Evolutionary conservation across 192 early-diverging fungal genomes (phyloP), one percentile per base, ranked within the genome.

Genomic region (Gryganskiella cystojenkinii): DNA sequence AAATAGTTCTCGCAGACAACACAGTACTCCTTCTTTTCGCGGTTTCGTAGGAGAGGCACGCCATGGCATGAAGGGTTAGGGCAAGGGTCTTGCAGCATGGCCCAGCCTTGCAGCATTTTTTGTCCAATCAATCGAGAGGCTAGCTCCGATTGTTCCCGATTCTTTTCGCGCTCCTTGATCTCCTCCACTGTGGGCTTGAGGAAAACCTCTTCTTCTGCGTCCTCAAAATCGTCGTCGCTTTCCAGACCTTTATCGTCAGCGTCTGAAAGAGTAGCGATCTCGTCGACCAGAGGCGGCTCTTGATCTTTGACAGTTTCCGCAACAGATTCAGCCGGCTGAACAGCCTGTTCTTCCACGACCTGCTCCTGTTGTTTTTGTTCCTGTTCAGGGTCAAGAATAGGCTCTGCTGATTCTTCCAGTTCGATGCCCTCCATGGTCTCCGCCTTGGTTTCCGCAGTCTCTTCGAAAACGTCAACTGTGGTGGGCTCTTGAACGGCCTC

Each of bases 1-100:
- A 68, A 82, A 42, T 57, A 82, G 28, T 72, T 79, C 33, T 79
- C 64, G 45, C 81, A 82, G 20, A 79, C 61, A n/a, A 82, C 81
- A 57, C 81, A 79, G 40, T 70, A 82, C 71, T 74, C 76, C 43
- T 79, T 82, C 54, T 79, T 82, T 43, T 79, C 68, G 28, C 75
- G 65, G n/a, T 45, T 68, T 34, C 70, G 51, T 13, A 82, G 13
- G 37, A 82, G 44, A 24, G 75, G 81, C 4, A 82, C 87, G 10
- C 80, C 85, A 45, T 82, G 82, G 45, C 87, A 89, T 2, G 61
- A 59, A 9, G 57, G 56, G 28, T 76, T 87, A 11, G 84, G 85
- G 58, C 87, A 89, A n/a, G 84, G 74, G 10, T 89, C 85, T 31
- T 89, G 83, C 25, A 89, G 56, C 63, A 89, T 64, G 20, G 87